Conservation (phyloP, 441 rosid genomes). For the Jatropha podagrica region DNA sequence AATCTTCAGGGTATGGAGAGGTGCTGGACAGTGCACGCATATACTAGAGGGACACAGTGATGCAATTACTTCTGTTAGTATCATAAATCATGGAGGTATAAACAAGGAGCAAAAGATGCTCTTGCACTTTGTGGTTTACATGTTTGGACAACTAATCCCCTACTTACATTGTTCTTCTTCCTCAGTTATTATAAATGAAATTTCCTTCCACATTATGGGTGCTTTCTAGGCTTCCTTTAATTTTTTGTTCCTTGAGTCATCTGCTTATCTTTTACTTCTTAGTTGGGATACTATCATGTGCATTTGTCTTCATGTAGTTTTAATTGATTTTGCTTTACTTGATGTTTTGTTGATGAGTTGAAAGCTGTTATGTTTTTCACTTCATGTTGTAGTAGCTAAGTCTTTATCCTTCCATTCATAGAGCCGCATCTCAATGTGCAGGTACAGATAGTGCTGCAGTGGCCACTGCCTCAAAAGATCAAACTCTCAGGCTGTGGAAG, state of each 20-base stretch:
- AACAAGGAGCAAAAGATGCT: not conserved
- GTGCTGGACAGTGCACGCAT: constrained; percentile 74
- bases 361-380: not conserved
- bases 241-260: not conserved
- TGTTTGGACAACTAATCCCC: not conserved
- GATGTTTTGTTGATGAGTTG: not conserved
- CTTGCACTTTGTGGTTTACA: not conserved
- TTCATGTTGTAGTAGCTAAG: constrained; percentile 9
- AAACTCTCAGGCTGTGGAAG: constrained; percentile 89
- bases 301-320: not conserved
- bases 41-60: constrained; percentile 76
- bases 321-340: not conserved
- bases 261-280: not conserved
- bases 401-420: constrained; percentile 8
- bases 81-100: constrained; percentile 58
- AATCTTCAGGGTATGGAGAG: constrained; percentile 68
- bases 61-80: constrained; percentile 70
- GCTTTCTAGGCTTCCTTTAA: not conserved
- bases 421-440: constrained; percentile 32
- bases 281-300: not conserved
- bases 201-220: not conserved
- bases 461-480: constrained; percentile 93
- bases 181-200: not conserved
- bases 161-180: not conserved
- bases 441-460: constrained; percentile 46